Percentiles rank a stretch among this genome's conserved stretches.
phyloP scores from a whole-genome alignment of 805 yeast genomes.

The Yamadazyma phyllophila region DNA sequence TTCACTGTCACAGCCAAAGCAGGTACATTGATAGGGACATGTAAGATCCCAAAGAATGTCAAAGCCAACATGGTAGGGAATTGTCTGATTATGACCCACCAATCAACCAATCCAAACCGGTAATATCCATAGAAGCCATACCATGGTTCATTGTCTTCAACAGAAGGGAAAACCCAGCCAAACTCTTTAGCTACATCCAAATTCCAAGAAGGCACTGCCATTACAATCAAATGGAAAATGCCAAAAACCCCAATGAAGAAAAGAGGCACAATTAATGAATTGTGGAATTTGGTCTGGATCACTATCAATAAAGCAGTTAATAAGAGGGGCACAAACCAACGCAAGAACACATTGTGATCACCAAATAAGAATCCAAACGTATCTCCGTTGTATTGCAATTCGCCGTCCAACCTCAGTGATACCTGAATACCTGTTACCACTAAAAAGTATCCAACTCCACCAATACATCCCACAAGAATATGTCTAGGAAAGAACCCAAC shows the following conservation, averaged over 20 bases:
- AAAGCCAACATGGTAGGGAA: conserved; percentile 93
- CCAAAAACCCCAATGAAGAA: conserved; percentile 73
- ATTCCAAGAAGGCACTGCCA: conserved; percentile 62
- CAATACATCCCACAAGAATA: conserved; percentile 94
- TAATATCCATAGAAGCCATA: conserved; percentile 76
- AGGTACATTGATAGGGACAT: conserved; percentile 97
- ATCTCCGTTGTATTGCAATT: conserved; percentile 58
- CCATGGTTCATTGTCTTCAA: conserved; percentile 77
- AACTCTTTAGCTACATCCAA: conserved; percentile 58
- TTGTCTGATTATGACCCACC: conserved; percentile 65
- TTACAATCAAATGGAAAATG: conserved; percentile 66
- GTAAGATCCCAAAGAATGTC: conserved; percentile 92
- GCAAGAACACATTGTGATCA: conserved; percentile 25
- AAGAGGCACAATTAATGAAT: conserved; percentile 76
- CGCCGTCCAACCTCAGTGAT: conserved; percentile 75
- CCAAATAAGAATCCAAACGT: conserved; percentile 55
- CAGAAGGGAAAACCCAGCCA: conserved; percentile 85
- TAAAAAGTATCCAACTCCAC: conserved; percentile 95
- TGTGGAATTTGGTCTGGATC: conserved; percentile 52
- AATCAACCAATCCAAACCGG: conserved; percentile 68
- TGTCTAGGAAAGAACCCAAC: conserved; percentile 97
- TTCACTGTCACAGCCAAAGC: conserved; percentile 90
- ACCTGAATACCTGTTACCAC: conserved; percentile 90
- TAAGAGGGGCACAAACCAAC: conserved; percentile 68
- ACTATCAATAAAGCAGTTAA: conserved; percentile 60